These are phyloP conservation scores for Xerocomus potaroensis DNA, from an alignment of 768 basidiomycete species.

Conservation along the genomic window DNA sequence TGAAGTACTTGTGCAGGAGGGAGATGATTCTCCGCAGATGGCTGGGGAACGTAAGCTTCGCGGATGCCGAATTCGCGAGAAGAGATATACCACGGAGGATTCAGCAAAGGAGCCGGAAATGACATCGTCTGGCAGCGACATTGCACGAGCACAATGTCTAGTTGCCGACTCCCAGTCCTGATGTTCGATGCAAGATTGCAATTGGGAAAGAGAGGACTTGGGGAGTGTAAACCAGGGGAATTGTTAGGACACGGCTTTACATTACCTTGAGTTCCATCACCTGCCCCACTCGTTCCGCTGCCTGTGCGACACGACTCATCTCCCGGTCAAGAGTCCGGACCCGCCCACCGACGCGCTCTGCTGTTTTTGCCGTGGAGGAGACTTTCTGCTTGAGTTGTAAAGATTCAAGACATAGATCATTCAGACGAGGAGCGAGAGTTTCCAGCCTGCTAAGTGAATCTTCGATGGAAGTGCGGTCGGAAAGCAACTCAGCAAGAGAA, in stretches of 20 bases:
- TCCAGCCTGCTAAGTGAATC: slow-evolving; percentile 59
- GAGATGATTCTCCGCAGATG: slow-evolving; percentile 81
- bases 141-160: slow-evolving; percentile 85
- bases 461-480: slow-evolving; percentile 62
- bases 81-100: slow-evolving; percentile 69
- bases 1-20: slow-evolving; percentile 84
- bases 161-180: slow-evolving; percentile 97
- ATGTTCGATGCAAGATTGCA: slow-evolving; percentile 60
- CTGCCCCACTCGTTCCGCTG: slow-evolving; percentile 86
- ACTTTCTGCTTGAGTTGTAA: slow-evolving; percentile 53
- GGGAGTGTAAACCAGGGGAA: slow-evolving; percentile 16
- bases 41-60: slow-evolving; percentile 44
- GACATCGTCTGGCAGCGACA: slow-evolving; percentile 76
- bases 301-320: slow-evolving; percentile 85
- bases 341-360: slow-evolving; percentile 86
- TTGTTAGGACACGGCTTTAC: slow-evolving; percentile 19
- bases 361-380: slow-evolving; percentile 69
- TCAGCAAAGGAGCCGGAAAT: slow-evolving; percentile 84
- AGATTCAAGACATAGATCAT: slow-evolving; percentile 59
- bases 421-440: slow-evolving; percentile 55
- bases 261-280: slow-evolving; percentile 92
- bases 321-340: slow-evolving; percentile 89
- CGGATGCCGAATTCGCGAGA: background rate
- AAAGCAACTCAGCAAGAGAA: slow-evolving; percentile 66
- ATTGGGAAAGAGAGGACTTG: slow-evolving; percentile 60